These are phyloP conservation scores for Auxenochlorella pyrenoidosa DNA, from an alignment of 139 green algal genomes.

Conservation along the genomic window DNA sequence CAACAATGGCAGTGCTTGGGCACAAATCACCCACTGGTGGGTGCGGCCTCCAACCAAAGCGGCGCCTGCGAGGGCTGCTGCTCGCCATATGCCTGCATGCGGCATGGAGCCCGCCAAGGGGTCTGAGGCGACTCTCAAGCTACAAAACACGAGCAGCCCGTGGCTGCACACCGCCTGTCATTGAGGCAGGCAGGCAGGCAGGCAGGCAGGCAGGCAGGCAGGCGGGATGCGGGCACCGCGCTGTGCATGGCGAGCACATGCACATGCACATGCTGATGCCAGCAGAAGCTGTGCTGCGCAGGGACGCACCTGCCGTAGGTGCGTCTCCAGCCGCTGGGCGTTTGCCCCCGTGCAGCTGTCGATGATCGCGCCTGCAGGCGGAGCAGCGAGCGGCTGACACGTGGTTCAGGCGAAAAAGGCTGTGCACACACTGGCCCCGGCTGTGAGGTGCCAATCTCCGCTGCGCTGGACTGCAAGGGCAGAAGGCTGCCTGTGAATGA, in stretches of 20 bases:
- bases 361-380: neutral
- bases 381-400: no score
- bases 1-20: no score
- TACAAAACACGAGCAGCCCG: neutral
- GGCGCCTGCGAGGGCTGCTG: neutral
- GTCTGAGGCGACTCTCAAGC: neutral
- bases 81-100: neutral
- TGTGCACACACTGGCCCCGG: no score
- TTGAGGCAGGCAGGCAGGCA: neutral
- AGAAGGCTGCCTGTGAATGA: no score
- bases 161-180: no score
- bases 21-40: neutral
- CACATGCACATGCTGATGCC: neutral
- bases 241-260: no score
- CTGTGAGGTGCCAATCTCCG: no score
- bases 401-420: no score
- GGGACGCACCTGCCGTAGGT: neutral
- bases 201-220: neutral
- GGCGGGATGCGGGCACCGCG: no score
- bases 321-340: neutral
- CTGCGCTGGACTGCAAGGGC: no score
- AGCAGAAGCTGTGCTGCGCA: neutral
- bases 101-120: neutral
- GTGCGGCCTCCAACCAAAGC: neutral
- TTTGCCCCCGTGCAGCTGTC: neutral